A percentile compares a stretch with the other conserved stretches of the same genome.
These are phyloP conservation scores for Pseudocercospora fuligena DNA, from an alignment of 2,329 filamentous ascomycete species.

Conservation along the genomic window DNA sequence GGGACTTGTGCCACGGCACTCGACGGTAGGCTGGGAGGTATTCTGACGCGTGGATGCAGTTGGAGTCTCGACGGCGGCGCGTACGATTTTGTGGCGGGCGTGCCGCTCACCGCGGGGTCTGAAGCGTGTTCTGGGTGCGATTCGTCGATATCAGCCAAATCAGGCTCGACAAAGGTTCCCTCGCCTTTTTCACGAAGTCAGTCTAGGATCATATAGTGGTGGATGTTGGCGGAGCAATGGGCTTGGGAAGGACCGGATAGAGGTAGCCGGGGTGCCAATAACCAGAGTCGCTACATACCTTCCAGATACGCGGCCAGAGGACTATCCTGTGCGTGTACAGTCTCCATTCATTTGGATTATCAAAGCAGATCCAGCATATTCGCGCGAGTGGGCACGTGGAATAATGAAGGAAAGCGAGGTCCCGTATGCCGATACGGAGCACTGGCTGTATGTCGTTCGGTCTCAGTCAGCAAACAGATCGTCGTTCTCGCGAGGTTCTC, in stretches of 20 bases:
- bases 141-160: slow-evolving; percentile 25
- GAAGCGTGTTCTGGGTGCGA: slow-evolving; percentile 6
- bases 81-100: slow-evolving; percentile 42
- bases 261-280: not conserved
- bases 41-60: slow-evolving; percentile 26
- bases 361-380: not conserved
- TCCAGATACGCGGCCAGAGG: slow-evolving; percentile 88
- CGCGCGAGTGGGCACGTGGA: not conserved
- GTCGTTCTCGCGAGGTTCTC: not conserved
- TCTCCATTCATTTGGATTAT: slow-evolving; percentile 71
- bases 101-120: slow-evolving; percentile 11
- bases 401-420: not conserved
- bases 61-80: slow-evolving; percentile 28
- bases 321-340: slow-evolving; percentile 82
- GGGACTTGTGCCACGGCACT: slow-evolving; percentile 12
- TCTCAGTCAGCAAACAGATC: not conserved
- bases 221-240: slow-evolving; percentile 6
- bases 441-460: not conserved
- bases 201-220: slow-evolving; percentile 12
- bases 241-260: slow-evolving; percentile 1
- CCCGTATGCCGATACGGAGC: not conserved
- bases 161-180: slow-evolving; percentile 35
- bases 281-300: slow-evolving; percentile 60
- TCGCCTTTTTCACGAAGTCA: slow-evolving; percentile 33
- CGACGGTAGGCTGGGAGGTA: slow-evolving; percentile 22